phyloP scores from a whole-genome alignment of 345 rosid species.

The Triadica sebifera region DNA sequence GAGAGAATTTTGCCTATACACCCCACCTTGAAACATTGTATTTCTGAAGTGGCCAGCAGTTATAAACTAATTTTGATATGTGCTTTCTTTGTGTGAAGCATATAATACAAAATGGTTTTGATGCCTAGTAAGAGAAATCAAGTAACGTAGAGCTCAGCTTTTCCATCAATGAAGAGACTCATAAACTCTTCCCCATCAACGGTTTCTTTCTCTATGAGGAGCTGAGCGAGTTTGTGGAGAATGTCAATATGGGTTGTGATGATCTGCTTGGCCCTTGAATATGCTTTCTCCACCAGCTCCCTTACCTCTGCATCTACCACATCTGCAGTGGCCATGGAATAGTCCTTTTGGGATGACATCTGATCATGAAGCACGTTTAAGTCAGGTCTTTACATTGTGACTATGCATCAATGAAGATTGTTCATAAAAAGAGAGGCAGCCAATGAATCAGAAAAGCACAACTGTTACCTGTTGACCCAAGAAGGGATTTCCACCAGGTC shows the following conservation, averaged over 20 bases:
- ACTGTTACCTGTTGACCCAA: slow-evolving; percentile 66
- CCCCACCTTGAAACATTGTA: not conserved
- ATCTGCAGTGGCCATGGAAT: slow-evolving; percentile 97
- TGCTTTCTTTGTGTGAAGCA: not conserved
- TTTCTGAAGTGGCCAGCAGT: not conserved
- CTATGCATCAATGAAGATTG: not conserved
- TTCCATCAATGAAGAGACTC: slow-evolving; percentile 98
- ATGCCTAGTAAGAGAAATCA: slow-evolving; percentile 25
- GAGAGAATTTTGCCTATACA: not conserved
- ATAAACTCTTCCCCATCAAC: slow-evolving; percentile 98
- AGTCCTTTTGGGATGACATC: slow-evolving; percentile 97
- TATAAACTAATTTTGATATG: not conserved
- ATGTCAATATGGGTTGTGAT: slow-evolving; percentile 66
- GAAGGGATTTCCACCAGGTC: slow-evolving; percentile 95
- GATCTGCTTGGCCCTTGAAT: slow-evolving; percentile 65
- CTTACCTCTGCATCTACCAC: slow-evolving; percentile 92
- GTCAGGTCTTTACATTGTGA: not conserved
- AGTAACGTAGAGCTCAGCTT: slow-evolving; percentile 78
- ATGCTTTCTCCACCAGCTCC: slow-evolving; percentile 77
- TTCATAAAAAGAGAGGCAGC: not conserved
- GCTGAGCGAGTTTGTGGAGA: slow-evolving; percentile 85
- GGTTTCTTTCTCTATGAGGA: slow-evolving; percentile 86
- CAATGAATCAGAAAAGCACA: not conserved
- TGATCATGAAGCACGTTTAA: slow-evolving; percentile 20
- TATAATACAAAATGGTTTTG: slow-evolving; percentile 25